Conservation (phyloP, 345 rosid species). For the Hypericum perforatum region DNA sequence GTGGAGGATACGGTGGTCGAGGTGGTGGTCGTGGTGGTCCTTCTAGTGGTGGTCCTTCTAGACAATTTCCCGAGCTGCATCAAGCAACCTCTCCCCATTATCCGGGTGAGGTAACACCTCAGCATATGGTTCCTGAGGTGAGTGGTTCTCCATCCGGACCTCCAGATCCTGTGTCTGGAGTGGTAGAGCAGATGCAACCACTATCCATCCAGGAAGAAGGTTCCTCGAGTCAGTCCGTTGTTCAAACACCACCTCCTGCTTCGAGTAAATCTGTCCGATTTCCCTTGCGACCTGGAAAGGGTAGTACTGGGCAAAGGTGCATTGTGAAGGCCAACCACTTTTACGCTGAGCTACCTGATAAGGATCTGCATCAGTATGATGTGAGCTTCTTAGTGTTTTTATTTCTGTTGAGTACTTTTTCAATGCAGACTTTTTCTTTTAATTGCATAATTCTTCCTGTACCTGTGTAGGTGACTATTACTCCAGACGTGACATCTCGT, state of each 20-base stretch:
- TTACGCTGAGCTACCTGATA: slow-evolving; percentile 80
- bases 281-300: slow-evolving; percentile 81
- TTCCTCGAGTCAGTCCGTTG: not conserved
- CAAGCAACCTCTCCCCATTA: not conserved
- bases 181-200: slow-evolving; percentile 29
- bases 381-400: slow-evolving; percentile 32
- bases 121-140: slow-evolving; percentile 34
- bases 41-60: slow-evolving; percentile 34
- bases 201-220: slow-evolving; percentile 25
- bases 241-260: not conserved
- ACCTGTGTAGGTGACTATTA: slow-evolving; percentile 55
- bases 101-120: not conserved
- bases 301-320: slow-evolving; percentile 48
- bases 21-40: not conserved
- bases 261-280: slow-evolving; percentile 49
- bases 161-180: slow-evolving; percentile 25
- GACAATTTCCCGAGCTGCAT: slow-evolving; percentile 88
- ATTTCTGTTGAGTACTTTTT: not conserved
- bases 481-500: slow-evolving; percentile 67
- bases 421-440: not conserved
- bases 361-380: slow-evolving; percentile 93
- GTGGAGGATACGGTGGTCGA: not conserved
- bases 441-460: not conserved
- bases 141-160: slow-evolving; percentile 37
- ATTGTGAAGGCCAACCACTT: slow-evolving; percentile 95